Evolutionary conservation across 169 alveolate species (phyloP), one percentile per base, ranked within the genome.

Genomic region (Theileria sp.): DNA sequence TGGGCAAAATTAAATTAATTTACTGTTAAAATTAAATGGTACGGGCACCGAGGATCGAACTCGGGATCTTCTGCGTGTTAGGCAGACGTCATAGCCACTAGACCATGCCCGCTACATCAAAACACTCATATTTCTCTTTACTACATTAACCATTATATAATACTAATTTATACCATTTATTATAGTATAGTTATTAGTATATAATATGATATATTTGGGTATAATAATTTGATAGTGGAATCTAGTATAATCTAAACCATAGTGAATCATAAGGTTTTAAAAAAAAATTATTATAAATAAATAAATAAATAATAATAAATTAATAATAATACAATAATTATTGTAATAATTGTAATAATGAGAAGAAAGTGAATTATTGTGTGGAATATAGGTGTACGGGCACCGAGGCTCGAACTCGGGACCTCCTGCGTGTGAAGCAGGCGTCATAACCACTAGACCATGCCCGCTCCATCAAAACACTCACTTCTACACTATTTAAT

Each of bases 31-130:
- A 25, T 66, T 15, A 58, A 23, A 71, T 36, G 12, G 67, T 93
- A 93, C 96, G 96, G 94, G 96, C 94, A 92, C 95, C 97, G 97
- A 94, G 97, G 97, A 86, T 94, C 95, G 97, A 94, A 94, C 97
- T 94, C 97, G 97, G 95, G 97, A 94, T 90, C 97, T 94, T 88
- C 93, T 92, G 96, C 97, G 96, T 94, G 97, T 94, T 86, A 94
- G 93, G 97, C 96, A 92, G 93, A 88, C 97, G 97, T 94, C 96
- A 94, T 94, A 94, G 94, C 97, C 97, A 94, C 97, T 94, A 94
- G 96, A 94, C 97, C 96, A 94, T 92, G 94, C 97, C 93, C 96
- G 96, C 96, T 38, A 0, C 3, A 3, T 4, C 0, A 10, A 30
- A 81, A 10, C 19, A 10, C 44, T 32, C 12, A 0, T 28, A 4